Percentiles rank a stretch among this genome's conserved stretches.
Conservation (phyloP, 495 filamentous ascomycete species). For the Elaphomyces granulatus region DNA sequence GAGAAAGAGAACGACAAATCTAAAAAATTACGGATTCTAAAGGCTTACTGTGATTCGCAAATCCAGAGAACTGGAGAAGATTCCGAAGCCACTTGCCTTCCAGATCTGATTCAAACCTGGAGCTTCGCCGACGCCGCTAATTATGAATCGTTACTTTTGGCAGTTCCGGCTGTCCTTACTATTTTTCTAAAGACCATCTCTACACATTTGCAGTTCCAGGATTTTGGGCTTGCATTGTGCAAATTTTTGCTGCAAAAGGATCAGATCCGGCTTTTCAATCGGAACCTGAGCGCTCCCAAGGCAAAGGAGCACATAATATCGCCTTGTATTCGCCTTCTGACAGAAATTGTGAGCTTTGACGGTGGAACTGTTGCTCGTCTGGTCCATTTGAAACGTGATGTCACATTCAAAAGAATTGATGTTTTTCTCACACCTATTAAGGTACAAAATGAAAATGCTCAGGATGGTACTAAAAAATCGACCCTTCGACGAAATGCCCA, state of each 20-base stretch:
- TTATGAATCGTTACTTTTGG: slow-evolving; percentile 59
- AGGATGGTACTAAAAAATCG: slow-evolving; percentile 43
- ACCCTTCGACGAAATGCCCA: slow-evolving; percentile 65
- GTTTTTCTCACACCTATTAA: slow-evolving; percentile 34
- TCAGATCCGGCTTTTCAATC: slow-evolving; percentile 55
- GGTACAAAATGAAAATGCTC: slow-evolving; percentile 35
- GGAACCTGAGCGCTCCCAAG: slow-evolving; percentile 56
- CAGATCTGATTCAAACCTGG: slow-evolving; percentile 69
- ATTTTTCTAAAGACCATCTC: slow-evolving; percentile 64
- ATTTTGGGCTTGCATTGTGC: slow-evolving; percentile 57
- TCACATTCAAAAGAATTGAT: slow-evolving; percentile 59
- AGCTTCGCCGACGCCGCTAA: slow-evolving; percentile 54
- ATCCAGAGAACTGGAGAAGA: slow-evolving; percentile 39
- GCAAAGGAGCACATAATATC: slow-evolving; percentile 74
- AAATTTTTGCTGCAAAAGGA: slow-evolving; percentile 57
- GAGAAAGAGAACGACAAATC: slow-evolving; percentile 34
- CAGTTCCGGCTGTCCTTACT: slow-evolving; percentile 59
- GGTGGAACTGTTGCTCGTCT: slow-evolving; percentile 59
- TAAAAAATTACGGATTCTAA: slow-evolving; percentile 45
- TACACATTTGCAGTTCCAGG: slow-evolving; percentile 49
- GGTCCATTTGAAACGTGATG: slow-evolving; percentile 52
- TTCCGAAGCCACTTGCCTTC: slow-evolving; percentile 44
- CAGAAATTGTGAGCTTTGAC: slow-evolving; percentile 65
- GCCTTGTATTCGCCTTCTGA: slow-evolving; percentile 64
- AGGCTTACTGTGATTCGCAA: slow-evolving; percentile 57